phyloP scores from a whole-genome alignment of 306 rosid species.

The Citrullus colocynthis region DNA sequence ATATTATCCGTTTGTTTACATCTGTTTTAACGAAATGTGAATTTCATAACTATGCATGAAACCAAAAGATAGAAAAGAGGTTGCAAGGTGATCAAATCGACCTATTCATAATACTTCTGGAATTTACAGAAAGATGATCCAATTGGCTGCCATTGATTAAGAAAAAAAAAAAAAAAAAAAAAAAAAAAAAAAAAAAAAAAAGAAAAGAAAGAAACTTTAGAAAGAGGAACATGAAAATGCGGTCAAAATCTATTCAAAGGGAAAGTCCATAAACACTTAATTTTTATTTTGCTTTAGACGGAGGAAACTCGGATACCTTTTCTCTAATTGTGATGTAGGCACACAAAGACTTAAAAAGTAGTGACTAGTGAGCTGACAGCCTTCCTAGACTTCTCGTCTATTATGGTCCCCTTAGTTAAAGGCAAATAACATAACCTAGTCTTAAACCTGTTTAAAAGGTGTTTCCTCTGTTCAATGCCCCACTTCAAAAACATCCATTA shows the following conservation, averaged over 20 bases:
- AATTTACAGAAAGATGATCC: background rate
- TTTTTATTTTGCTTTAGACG: background rate
- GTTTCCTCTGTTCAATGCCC: background rate
- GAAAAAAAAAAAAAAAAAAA: background rate
- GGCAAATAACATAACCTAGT: background rate
- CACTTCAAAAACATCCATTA: background rate
- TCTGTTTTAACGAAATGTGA: background rate
- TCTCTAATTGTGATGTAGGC: background rate
- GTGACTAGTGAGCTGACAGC: background rate
- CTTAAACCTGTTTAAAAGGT: background rate
- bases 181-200: background rate
- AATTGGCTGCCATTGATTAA: background rate
- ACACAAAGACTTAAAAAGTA: background rate
- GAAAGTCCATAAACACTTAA: background rate
- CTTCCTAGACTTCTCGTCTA: background rate
- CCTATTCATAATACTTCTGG: background rate
- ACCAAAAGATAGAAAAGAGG: background rate
- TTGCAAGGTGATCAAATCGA: background rate
- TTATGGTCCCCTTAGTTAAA: background rate
- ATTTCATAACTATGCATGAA: background rate
- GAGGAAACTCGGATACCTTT: background rate
- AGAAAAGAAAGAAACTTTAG: background rate
- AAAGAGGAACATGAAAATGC: background rate
- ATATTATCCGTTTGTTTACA: background rate
- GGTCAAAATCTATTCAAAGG: background rate